A percentile compares a stretch with the other conserved stretches of the same genome.
phyloP scores from a whole-genome alignment of 805 yeast genomes.

The Metschnikowia shivogae region DNA sequence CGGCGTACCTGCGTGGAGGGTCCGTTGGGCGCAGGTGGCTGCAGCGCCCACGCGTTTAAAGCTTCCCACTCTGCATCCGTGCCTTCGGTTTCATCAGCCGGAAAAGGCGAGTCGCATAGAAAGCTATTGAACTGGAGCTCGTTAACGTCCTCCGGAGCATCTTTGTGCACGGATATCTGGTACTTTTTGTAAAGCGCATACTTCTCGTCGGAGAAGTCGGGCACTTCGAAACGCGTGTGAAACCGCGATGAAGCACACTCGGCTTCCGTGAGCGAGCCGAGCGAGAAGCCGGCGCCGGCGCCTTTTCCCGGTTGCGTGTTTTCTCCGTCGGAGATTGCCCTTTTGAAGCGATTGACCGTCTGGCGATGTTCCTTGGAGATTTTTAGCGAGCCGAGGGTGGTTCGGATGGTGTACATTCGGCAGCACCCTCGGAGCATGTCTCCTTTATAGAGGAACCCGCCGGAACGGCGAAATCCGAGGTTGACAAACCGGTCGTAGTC shows the following conservation, averaged over 20 bases:
- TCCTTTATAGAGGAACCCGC: slow-evolving; percentile 57
- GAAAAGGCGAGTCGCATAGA: slow-evolving; percentile 66
- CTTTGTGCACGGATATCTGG: slow-evolving; percentile 68
- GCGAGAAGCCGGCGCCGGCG: slow-evolving; percentile 1
- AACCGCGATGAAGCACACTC: slow-evolving; percentile 36
- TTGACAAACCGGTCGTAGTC: slow-evolving; percentile 66
- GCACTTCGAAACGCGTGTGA: slow-evolving; percentile 49
- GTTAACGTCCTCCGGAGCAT: slow-evolving; percentile 44
- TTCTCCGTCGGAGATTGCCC: slow-evolving; percentile 24
- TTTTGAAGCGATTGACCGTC: slow-evolving; percentile 56
- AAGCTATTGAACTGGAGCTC: slow-evolving; percentile 54
- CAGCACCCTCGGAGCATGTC: slow-evolving; percentile 76
- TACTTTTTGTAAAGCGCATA: slow-evolving; percentile 60
- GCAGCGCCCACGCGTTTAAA: slow-evolving; percentile 40
- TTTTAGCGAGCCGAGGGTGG: slow-evolving; percentile 43
- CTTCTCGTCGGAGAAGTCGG: slow-evolving; percentile 53
- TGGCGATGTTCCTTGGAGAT: slow-evolving; percentile 65
- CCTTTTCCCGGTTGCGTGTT: neutral
- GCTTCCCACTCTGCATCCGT: slow-evolving; percentile 33
- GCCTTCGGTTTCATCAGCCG: slow-evolving; percentile 22
- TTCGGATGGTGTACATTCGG: slow-evolving; percentile 71
- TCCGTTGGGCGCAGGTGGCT: slow-evolving; percentile 7
- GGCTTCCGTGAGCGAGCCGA: slow-evolving; percentile 30
- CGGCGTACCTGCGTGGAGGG: slow-evolving; percentile 10
- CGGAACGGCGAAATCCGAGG: slow-evolving; percentile 77